Conservation (phyloP, 108 stramenopile genomes). For the Cyclotella sp. region DNA sequence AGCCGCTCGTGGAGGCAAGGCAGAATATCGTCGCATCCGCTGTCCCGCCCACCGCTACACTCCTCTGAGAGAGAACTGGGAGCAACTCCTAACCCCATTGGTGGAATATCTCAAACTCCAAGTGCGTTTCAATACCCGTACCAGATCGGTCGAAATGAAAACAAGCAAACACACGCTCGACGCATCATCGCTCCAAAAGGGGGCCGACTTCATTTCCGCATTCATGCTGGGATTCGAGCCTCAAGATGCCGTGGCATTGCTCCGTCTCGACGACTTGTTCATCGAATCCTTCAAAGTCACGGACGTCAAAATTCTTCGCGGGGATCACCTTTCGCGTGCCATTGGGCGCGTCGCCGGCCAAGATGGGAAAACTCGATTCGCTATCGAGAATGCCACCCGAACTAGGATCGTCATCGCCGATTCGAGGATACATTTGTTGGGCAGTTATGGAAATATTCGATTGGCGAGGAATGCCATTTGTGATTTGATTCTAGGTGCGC, state of each 20-base stretch:
- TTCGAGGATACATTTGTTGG: slow-evolving; percentile 95
- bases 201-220: slow-evolving; percentile 96
- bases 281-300: slow-evolving; percentile 98
- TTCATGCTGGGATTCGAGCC: slow-evolving; percentile 99
- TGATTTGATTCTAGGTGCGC: slow-evolving; percentile 97
- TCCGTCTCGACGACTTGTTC: slow-evolving; percentile 98
- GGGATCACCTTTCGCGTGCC: slow-evolving; percentile 97
- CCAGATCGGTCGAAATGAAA: slow-evolving; percentile 97
- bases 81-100: slow-evolving; percentile 89
- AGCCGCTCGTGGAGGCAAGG: slow-evolving; percentile 71
- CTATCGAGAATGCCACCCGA: slow-evolving; percentile 99
- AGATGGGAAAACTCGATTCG: slow-evolving; percentile 98
- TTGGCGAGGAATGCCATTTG: slow-evolving; percentile 99
- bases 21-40: slow-evolving; percentile 92
- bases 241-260: slow-evolving; percentile 96
- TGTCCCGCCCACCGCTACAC: slow-evolving; percentile 97
- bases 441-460: slow-evolving; percentile 94
- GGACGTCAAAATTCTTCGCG: slow-evolving; percentile 95
- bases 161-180: slow-evolving; percentile 92
- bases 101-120: slow-evolving; percentile 97
- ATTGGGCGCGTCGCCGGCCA: slow-evolving; percentile 98
- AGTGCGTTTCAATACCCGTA: slow-evolving; percentile 97
- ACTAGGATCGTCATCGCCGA: slow-evolving; percentile 98
- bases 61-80: slow-evolving; percentile 92
- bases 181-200: slow-evolving; percentile 92